Evolutionary conservation across 2,329 filamentous ascomycete genomes (phyloP), one percentile per base, ranked within the genome.

Genomic region (Neurospora crassa): DNA sequence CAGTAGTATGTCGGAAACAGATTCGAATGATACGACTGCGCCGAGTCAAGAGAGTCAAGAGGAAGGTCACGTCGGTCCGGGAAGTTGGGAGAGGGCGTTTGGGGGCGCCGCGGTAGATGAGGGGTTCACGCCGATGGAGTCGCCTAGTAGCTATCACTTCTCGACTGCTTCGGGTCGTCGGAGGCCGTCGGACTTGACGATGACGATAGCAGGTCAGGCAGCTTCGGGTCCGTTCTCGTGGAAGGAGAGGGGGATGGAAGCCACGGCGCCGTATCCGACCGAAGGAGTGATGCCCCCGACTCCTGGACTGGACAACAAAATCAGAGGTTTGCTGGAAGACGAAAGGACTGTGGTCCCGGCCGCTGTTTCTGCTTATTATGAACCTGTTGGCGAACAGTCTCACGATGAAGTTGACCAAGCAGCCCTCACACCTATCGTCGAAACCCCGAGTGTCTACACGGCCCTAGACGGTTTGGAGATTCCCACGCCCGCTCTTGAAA

Each of bases 241-340:
- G 53, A 63, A 14, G 5, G 53, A 63, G 24, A 63, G 34, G 53
- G 47, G 47, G 3, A 34, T 34, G 24, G 53, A 63, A 63, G 29
- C 34, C 2, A 63, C 24, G 37, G 73, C 81, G 5, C 80, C 78
- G 10, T 82, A 81, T 71, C 79, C 80, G 5, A 74, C 73, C 24
- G 77, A 73, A 2, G 71, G 72, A 1, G 71, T 75, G n/a, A 77
- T 78, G 70, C 76, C 77, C 42, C 76, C 75, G 69, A 73, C 72
- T 1, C 76, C 75, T 2, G 74, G 53, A 11, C 53, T 63, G 14
- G 53, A 34, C 7, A 18, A 18, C 24, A 63, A 74, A 10, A 70
- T 72, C 1, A 68, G 70, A 5, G 75, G 74, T 74, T 71, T 79
- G 68, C 72, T 81, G 75, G 69, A 78, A 74, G 40, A 82, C 73